Conservation (phyloP, 805 yeast species). For the Danielozyma ontarioensis region DNA sequence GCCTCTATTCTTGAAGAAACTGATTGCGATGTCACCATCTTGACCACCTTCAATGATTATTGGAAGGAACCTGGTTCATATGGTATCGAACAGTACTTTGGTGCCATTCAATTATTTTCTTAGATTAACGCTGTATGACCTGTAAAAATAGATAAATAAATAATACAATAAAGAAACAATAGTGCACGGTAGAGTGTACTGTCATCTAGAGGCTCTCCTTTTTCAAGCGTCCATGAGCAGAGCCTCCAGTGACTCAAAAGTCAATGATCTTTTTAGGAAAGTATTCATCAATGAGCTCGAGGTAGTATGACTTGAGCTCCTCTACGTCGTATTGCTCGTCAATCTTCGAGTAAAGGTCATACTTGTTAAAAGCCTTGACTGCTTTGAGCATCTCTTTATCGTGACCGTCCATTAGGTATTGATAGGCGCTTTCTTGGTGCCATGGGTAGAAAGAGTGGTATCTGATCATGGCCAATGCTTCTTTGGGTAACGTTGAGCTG, state of each 20-base stretch:
- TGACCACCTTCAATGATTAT: slow-evolving; percentile 76
- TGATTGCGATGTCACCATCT: slow-evolving; percentile 59
- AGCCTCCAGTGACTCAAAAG: too few species aligned
- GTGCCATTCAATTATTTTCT: slow-evolving; percentile 44
- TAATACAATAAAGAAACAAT: too few species aligned
- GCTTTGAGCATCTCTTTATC: slow-evolving; percentile 58
- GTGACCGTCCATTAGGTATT: slow-evolving; percentile 57
- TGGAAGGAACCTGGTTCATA: slow-evolving; percentile 87
- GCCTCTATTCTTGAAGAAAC: slow-evolving; percentile 52
- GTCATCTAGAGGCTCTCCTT: too few species aligned
- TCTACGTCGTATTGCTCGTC: slow-evolving; percentile 46
- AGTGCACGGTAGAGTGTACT: too few species aligned
- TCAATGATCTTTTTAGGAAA: slow-evolving; percentile 56
- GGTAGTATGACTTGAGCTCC: slow-evolving; percentile 51
- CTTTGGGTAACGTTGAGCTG: slow-evolving; percentile 58
- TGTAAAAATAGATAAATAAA: background rate
- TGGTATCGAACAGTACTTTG: slow-evolving; percentile 85
- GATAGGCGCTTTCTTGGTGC: slow-evolving; percentile 68
- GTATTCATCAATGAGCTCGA: slow-evolving; percentile 60
- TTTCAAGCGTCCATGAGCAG: too few species aligned
- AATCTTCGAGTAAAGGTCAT: slow-evolving; percentile 62
- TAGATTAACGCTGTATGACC: slow-evolving; percentile 4
- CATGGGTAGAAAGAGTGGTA: slow-evolving; percentile 75
- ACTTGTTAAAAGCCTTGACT: slow-evolving; percentile 62
- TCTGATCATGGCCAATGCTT: slow-evolving; percentile 68